A percentile compares a stretch with the other conserved stretches of the same genome.
Conservation (phyloP, 805 yeast genomes). For the Cephaloascus albidus region DNA sequence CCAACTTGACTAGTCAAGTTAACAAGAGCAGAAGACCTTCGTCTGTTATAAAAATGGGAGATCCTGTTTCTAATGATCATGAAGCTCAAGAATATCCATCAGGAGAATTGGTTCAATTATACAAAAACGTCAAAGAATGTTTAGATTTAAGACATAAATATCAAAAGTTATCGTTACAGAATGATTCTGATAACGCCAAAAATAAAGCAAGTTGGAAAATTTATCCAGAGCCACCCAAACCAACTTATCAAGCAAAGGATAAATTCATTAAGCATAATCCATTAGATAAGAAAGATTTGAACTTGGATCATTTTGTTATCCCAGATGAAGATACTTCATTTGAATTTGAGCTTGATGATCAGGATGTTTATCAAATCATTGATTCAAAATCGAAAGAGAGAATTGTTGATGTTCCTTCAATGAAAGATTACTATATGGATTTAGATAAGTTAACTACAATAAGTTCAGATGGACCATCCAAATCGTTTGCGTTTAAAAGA, state of each 20-base stretch:
- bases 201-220: conserved; percentile 67
- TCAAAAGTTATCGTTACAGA: conserved; percentile 61
- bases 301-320: conserved; percentile 43
- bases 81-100: conserved; percentile 50
- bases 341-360: conserved; percentile 39
- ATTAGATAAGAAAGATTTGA: conserved; percentile 44
- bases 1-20: neutral
- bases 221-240: conserved; percentile 91
- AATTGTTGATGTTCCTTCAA: conserved; percentile 62
- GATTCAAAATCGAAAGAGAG: conserved; percentile 20
- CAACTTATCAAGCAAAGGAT: conserved; percentile 59
- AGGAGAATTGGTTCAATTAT: conserved; percentile 56
- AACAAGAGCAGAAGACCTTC: neutral
- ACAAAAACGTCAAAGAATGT: conserved; percentile 53
- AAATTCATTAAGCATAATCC: conserved; percentile 33
- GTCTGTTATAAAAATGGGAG: neutral
- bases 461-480: conserved; percentile 92
- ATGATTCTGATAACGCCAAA: conserved; percentile 75
- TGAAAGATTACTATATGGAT: conserved; percentile 81
- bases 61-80: conserved; percentile 21
- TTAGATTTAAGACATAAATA: conserved; percentile 71
- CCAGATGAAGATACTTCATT: conserved; percentile 37
- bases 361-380: conserved; percentile 64
- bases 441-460: conserved; percentile 62
- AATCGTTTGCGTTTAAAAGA: conserved; percentile 91